Base-by-base conservation (phyloP, 2,329 filamentous ascomycete genomes). In the Plectosphaerella plurivora region DNA sequence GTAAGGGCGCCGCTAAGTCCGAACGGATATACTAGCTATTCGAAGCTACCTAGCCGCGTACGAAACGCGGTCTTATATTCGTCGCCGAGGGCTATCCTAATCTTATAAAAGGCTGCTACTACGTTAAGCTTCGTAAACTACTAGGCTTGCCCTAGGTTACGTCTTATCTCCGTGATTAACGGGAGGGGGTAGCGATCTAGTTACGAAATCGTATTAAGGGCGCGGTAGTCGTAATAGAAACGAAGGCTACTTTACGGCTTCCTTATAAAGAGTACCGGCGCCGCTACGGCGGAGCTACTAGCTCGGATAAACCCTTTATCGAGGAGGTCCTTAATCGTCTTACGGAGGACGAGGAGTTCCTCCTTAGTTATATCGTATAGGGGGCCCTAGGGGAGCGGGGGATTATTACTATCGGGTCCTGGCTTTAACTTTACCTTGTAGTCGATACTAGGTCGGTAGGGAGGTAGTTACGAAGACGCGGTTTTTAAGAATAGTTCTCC, bases 311-410 rank as follows among this genome's bases (percentile, higher is more conserved):
- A 47, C 14, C 22, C 44, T 22, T 45, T 42, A 44, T 42, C 20
- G 20, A 42, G 39, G 39, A 33, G 36, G 8, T 54, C 49, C 36
- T 18, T 22, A 5, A 37, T 11, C 35, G 22, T 47, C n/a, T 47
- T 51, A 7, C 20, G 12, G 6, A 47, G 45, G n/a, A 54, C 49
- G 45, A 51, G 33, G 42, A 51, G 16, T 20, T 48, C 16, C n/a
- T 48, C 46, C 18, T 20, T 48, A 22, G 37, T 33, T 51, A 45
- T 51, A 35, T 51, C 33, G 20, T 51, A 45, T 6, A 45, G 36
- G 33, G 37, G 18, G 24, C 41, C 24, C 16, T 20, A 46, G 25
- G 25, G 44, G 4, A 46, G n/a, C 5, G 11, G 6, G 4, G 18
- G 9, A 6, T 25, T 46, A 46, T 46, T n/a, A 4, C 24, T 46